Base-by-base conservation (phyloP, 176 grass and related monocot genomes). In the Aechmea fasciata region DNA sequence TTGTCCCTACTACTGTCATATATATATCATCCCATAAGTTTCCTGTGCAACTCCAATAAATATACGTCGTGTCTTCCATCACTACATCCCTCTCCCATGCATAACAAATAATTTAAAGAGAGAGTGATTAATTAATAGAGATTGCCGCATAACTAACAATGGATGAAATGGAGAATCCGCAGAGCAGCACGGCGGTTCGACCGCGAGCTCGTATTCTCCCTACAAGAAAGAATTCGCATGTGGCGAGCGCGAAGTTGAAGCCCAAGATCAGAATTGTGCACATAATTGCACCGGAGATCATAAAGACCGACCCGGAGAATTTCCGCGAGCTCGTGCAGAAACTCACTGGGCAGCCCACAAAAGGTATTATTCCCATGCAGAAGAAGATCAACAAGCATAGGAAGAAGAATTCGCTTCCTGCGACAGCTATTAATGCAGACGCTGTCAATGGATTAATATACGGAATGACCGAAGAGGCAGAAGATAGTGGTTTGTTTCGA, bases 291-390 rank as follows among this genome's bases (percentile, higher is more conserved):
- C 73, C 63, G 13, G 50, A 54, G 49, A 67, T 75, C 10, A 67
- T 75, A 63, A 54, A 75, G 49, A 75, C 73, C 1, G 73, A 75
- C 11, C 59, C 62, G 0, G 49, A 48, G 23, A 75, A 75, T 50
- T 75, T 75, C 73, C 73, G 73, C 9, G 63, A 51, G 73, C 49
- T 75, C 14, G 73, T 75, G 14, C 73, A 75, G 63, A 65, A 63
- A 14, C 73, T 75, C 23, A 75, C 73, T 3, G 73, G 73, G 10
- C 65, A 75, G 41, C 59, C 72, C 6, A 14, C 69, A 19, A 47
- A 18, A 23, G 48, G 12, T 13, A 19, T 19, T 13, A 19, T 19
- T 13, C 48, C 3, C n/a, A 53, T 10, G 71, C 48, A 49, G 11
- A 73, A 63, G n/a, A 73, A 50, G 71, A 71, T 11, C 23, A 62